Conservation (phyloP, 805 yeast genomes). For the Teunomyces tritomae region DNA sequence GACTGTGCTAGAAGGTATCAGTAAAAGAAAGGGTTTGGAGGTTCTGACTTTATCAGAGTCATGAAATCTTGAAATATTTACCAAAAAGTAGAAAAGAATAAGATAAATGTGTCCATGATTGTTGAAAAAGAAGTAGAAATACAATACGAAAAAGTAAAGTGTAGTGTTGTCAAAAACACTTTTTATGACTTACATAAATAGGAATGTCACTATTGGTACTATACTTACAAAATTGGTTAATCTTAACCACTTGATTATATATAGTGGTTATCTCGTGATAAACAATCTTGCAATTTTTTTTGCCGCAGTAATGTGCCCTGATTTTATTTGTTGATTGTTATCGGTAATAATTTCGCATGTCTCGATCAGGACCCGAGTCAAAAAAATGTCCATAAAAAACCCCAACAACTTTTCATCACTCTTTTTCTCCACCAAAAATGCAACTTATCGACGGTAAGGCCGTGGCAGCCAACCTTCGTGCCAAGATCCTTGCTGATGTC, state of each 20-base stretch:
- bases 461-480: constrained; percentile 40
- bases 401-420: not conserved
- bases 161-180: too few relatives aligned
- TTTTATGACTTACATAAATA: too few relatives aligned
- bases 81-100: too few relatives aligned
- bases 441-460: constrained; percentile 45
- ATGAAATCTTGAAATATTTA: not conserved
- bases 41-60: not conserved
- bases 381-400: not conserved
- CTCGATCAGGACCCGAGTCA: constrained; percentile 1
- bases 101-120: too few relatives aligned
- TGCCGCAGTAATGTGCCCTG: not conserved
- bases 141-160: too few relatives aligned
- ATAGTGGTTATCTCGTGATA: not conserved
- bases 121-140: too few relatives aligned
- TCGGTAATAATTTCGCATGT: not conserved
- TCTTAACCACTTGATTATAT: not conserved
- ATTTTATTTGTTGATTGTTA: too few relatives aligned
- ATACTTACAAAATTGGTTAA: too few relatives aligned
- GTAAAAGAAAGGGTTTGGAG: not conserved
- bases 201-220: too few relatives aligned
- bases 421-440: constrained; percentile 15
- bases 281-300: not conserved
- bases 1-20: constrained; percentile 22
- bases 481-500: constrained; percentile 40